Conservation (phyloP, 768 basidiomycete species). For the Mrakia blollopis region DNA sequence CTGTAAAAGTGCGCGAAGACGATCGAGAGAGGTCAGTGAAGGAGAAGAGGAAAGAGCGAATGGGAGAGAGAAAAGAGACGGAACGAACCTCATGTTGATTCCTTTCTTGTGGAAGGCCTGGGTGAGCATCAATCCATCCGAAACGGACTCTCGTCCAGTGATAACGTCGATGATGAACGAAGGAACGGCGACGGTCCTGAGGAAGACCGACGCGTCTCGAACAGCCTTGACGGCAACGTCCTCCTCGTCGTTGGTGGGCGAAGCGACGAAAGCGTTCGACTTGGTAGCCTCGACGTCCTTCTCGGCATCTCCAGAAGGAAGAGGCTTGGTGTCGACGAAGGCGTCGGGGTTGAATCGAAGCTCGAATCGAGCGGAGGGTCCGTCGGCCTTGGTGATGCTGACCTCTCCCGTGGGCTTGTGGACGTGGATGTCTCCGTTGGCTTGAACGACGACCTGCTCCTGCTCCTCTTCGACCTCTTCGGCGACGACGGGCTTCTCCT, state of each 20-base stretch:
- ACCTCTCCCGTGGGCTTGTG: constrained; percentile 35
- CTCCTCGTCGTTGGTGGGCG: constrained; percentile 42
- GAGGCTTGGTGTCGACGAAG: constrained; percentile 43
- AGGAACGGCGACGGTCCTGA: constrained; percentile 44
- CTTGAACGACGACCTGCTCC: constrained; percentile 36
- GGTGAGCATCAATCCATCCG: constrained; percentile 46
- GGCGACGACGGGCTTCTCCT: constrained; percentile 18
- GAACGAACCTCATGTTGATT: constrained; percentile 47
- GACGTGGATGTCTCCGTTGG: constrained; percentile 44
- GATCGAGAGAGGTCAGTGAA: background rate
- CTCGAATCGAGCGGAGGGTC: constrained; percentile 37
- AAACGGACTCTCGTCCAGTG: constrained; percentile 38
- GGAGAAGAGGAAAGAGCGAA: background rate
- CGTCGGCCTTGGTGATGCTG: constrained; percentile 35
- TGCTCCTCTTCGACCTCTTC: constrained; percentile 32
- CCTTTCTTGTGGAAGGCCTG: constrained; percentile 46
- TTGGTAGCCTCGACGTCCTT: constrained; percentile 26
- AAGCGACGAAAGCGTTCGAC: constrained; percentile 33
- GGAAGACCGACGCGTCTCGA: constrained; percentile 47
- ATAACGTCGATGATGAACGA: constrained; percentile 44
- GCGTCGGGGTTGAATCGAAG: constrained; percentile 50
- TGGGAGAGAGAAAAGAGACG: background rate
- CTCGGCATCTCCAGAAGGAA: constrained; percentile 31
- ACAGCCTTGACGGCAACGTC: constrained; percentile 47
- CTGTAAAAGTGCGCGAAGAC: background rate